Conservation (phyloP, 2,329 filamentous ascomycete genomes). For the Fusarium goolgardi region DNA sequence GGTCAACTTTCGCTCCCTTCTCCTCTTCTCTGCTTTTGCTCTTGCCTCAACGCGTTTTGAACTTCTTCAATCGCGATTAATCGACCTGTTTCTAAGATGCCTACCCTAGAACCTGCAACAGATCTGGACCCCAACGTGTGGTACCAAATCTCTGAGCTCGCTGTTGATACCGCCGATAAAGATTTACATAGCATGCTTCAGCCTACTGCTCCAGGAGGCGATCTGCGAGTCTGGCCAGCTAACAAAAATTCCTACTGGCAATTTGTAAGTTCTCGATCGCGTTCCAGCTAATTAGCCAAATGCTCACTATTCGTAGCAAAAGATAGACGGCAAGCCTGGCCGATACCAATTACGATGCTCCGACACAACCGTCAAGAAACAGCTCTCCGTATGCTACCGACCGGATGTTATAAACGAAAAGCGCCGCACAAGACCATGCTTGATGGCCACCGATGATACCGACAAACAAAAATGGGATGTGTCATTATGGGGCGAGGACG, state of each 20-base stretch:
- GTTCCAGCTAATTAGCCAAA: rapidly evolving
- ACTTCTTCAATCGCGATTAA: not conserved
- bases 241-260: slow-evolving; percentile 27
- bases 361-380: slow-evolving; percentile 44
- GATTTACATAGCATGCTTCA: slow-evolving; percentile 43
- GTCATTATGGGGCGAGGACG: slow-evolving; percentile 44
- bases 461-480: slow-evolving; percentile 52
- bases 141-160: slow-evolving; percentile 52
- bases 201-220: slow-evolving; percentile 16
- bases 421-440: slow-evolving; percentile 48
- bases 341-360: slow-evolving; percentile 50
- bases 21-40: not conserved
- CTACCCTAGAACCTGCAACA: slow-evolving; percentile 31
- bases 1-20: not conserved
- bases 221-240: slow-evolving; percentile 39
- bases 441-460: slow-evolving; percentile 43
- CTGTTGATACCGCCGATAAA: slow-evolving; percentile 48
- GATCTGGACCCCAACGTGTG: slow-evolving; percentile 52
- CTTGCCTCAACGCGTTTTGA: not conserved
- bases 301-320: slow-evolving; percentile 39
- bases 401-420: slow-evolving; percentile 39
- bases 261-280: slow-evolving; percentile 9
- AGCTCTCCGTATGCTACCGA: slow-evolving; percentile 49
- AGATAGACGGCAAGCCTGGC: slow-evolving; percentile 43
- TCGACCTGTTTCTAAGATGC: slow-evolving; percentile 11